Conservation (phyloP, 345 rosid species). For the Conringia planisiliqua region DNA sequence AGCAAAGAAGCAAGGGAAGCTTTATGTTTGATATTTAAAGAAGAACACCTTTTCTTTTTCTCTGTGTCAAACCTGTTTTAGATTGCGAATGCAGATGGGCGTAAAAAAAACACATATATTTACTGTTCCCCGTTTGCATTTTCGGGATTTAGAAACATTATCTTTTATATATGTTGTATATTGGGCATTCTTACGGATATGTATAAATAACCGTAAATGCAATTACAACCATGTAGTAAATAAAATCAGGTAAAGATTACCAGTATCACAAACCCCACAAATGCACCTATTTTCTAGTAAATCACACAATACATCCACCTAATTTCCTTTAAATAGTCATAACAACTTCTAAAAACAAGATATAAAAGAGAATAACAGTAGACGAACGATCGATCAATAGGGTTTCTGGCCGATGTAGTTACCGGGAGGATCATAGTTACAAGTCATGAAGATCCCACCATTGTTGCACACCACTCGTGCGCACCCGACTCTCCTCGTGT, state of each 20-base stretch:
- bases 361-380: background rate
- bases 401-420: constrained; percentile 79
- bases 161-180: background rate
- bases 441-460: constrained; percentile 87
- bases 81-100: background rate
- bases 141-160: background rate
- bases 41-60: background rate
- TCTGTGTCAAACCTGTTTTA: background rate
- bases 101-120: background rate
- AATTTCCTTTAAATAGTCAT: background rate
- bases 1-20: background rate
- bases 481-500: constrained; percentile 62
- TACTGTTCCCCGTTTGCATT: background rate
- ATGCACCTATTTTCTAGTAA: constrained; percentile 15
- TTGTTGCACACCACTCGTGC: constrained; percentile 68
- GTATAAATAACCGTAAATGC: constrained; percentile 2
- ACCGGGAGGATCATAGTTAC: constrained; percentile 88
- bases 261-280: background rate
- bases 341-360: constrained; percentile 8
- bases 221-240: background rate
- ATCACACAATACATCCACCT: constrained; percentile 6
- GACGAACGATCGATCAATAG: constrained; percentile 35
- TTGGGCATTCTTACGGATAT: constrained; percentile 16
- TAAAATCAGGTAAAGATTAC: background rate
- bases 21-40: background rate